A percentile compares a stretch with the other conserved stretches of the same genome.
phyloP scores from a whole-genome alignment of 495 filamentous ascomycete genomes.

The Delitschia confertaspora region DNA sequence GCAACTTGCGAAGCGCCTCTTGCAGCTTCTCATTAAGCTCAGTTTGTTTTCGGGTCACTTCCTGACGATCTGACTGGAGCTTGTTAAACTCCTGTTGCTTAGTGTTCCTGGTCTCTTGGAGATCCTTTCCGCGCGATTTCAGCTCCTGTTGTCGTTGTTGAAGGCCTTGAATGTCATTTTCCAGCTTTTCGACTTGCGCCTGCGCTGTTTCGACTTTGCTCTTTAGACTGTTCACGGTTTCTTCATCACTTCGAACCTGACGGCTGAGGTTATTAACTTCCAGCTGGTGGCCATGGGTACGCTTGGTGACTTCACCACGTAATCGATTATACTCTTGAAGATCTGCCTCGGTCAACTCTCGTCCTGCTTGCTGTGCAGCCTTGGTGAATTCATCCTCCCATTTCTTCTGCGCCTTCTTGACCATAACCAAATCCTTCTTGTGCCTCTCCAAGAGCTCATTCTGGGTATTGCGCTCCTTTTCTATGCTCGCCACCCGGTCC shows the following conservation, averaged over 20 bases:
- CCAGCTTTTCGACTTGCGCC: conserved; percentile 60
- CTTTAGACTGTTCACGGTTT: conserved; percentile 74
- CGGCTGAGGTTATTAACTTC: conserved; percentile 76
- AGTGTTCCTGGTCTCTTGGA: conserved; percentile 64
- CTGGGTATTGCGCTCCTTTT: conserved; percentile 67
- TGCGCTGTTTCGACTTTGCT: conserved; percentile 74
- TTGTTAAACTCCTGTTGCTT: conserved; percentile 89
- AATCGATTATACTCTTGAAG: conserved; percentile 83
- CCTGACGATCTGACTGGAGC: conserved; percentile 69
- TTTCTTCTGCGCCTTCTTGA: conserved; percentile 81
- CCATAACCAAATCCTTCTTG: conserved; percentile 68
- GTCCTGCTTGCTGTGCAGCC: conserved; percentile 72
- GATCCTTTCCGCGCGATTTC: conserved; percentile 52
- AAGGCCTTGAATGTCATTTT: conserved; percentile 61
- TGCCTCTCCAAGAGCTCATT: conserved; percentile 54
- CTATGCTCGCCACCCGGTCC: conserved; percentile 58
- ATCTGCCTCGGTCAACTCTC: conserved; percentile 75
- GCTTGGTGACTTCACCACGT: conserved; percentile 76
- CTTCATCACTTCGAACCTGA: conserved; percentile 80
- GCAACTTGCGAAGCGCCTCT: conserved; percentile 65
- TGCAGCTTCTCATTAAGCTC: conserved; percentile 88
- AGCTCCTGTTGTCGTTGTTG: conserved; percentile 55
- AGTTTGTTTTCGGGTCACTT: conserved; percentile 66
- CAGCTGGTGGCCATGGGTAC: conserved; percentile 69
- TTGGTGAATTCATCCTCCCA: conserved; percentile 85